Percentiles rank a stretch among this genome's conserved stretches.
Conservation (phyloP, 2,329 filamentous ascomycete species). For the Colletotrichum echinochloae region DNA sequence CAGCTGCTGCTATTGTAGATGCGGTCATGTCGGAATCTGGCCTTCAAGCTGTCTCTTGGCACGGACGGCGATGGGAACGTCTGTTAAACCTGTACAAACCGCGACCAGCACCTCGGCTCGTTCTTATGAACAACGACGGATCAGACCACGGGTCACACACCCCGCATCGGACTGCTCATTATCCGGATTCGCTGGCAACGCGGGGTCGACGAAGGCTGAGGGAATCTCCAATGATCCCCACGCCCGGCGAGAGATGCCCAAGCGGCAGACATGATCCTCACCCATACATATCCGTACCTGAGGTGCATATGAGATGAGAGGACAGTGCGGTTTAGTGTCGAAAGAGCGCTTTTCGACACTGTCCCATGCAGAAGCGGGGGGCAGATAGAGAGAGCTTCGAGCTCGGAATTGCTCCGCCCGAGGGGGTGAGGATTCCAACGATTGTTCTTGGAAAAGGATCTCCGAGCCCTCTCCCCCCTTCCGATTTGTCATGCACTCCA, state of each 20-base stretch:
- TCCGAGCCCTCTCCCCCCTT: slow-evolving; percentile 15
- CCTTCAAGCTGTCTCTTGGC: too few species aligned
- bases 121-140: background rate
- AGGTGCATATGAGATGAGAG: background rate
- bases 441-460: slow-evolving; percentile 8
- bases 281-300: background rate
- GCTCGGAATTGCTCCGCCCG: background rate
- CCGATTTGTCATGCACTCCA: slow-evolving; percentile 39
- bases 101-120: background rate
- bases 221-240: background rate
- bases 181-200: background rate
- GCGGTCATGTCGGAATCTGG: slow-evolving; percentile 23
- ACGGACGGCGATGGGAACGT: too few species aligned
- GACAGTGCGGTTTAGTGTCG: background rate
- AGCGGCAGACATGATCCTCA: background rate
- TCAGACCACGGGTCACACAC: background rate
- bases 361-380: background rate
- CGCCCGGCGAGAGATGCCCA: background rate
- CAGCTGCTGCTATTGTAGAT: slow-evolving; percentile 24
- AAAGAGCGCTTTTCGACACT: rapidly evolving
- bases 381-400: slow-evolving; percentile 8
- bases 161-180: slow-evolving; percentile 7
- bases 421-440: background rate
- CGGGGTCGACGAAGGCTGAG: slow-evolving; percentile 2
- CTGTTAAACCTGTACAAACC: too few species aligned